These are phyloP conservation scores for Xylaria flabelliformis DNA, from an alignment of 495 filamentous ascomycete species.

Conservation along the genomic window DNA sequence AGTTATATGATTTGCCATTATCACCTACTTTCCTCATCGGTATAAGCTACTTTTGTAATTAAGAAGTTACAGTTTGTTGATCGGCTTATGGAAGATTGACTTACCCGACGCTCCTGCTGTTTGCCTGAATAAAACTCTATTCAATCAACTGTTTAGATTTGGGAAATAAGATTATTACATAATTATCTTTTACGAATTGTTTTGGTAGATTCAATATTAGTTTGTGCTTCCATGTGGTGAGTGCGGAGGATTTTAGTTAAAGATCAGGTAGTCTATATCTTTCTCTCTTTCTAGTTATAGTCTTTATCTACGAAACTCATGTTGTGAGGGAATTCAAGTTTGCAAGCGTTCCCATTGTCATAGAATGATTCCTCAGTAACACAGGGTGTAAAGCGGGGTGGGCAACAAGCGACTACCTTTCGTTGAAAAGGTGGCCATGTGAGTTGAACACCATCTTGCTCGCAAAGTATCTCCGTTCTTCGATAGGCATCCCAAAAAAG, in stretches of 20 bases:
- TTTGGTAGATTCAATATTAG: neutral
- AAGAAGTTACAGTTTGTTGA: neutral
- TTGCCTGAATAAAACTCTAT: neutral
- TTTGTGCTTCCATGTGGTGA: neutral
- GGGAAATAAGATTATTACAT: neutral
- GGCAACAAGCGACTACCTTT: no score
- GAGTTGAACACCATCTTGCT: neutral
- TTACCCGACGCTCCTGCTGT: neutral
- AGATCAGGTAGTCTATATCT: neutral
- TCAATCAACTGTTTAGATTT: neutral
- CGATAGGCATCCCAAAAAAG: slow-evolving; percentile 3
- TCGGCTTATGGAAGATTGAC: neutral
- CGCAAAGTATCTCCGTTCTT: neutral
- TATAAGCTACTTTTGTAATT: neutral
- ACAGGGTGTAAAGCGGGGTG: no score
- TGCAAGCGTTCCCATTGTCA: no score
- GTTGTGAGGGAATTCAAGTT: no score
- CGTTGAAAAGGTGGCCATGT: slow-evolving; percentile 2
- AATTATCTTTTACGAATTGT: neutral
- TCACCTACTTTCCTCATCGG: neutral
- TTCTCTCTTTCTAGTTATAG: neutral
- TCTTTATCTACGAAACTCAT: neutral
- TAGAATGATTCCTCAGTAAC: no score
- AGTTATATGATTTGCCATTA: neutral
- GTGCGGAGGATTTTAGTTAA: neutral